Evolutionary conservation across 495 filamentous ascomycete genomes (phyloP), one percentile per base, ranked within the genome.

Genomic region (Emericellopsis terricola): DNA sequence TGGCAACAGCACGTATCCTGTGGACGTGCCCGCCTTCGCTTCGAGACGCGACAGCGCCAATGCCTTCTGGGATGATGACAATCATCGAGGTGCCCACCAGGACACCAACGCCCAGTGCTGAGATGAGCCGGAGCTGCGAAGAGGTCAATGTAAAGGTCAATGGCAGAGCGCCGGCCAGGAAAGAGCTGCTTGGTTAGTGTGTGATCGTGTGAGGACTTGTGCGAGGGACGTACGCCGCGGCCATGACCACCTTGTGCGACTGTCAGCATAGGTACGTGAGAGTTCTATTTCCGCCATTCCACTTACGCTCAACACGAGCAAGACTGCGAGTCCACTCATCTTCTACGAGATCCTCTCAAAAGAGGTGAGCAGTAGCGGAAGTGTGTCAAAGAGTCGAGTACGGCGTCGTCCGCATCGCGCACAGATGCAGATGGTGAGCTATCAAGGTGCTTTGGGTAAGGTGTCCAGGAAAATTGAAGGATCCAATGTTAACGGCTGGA

Each of bases 61-160:
- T 73, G 11, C 89, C 89, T 53, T 97, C 89, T 0, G 89, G 89
- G 47, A 97, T 93, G 50, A 97, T 97, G 2, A 97, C 83, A 37
- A 96, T 85, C 43, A 97, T 68, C 7, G 84, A 83, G 21, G 87
- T 96, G 23, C 89, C 89, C 15, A 97, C 85, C 6, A 97, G 63
- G 11, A 97, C 77, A 27, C 89, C 89, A 60, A 94, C 83, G 19
- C 89, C 89, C 49, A 97, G 73, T 15, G 84, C 82, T 8, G 85
- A 85, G 51, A 96, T 81, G 23, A 94, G 53, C 47, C 89, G 74
- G 16, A 94, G 62, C 50, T 92, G 83, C 23, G 82, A 81, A 38
- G 76, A 75, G n/a, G 89, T 85, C 10, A 97, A 69, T 33, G 77
- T 69, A 60, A 97, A 79, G 27, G 81, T 85, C 23, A 97, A 66